Evolutionary conservation across 2,329 filamentous ascomycete species (phyloP).

Genomic region (Dactylellina sp.): DNA sequence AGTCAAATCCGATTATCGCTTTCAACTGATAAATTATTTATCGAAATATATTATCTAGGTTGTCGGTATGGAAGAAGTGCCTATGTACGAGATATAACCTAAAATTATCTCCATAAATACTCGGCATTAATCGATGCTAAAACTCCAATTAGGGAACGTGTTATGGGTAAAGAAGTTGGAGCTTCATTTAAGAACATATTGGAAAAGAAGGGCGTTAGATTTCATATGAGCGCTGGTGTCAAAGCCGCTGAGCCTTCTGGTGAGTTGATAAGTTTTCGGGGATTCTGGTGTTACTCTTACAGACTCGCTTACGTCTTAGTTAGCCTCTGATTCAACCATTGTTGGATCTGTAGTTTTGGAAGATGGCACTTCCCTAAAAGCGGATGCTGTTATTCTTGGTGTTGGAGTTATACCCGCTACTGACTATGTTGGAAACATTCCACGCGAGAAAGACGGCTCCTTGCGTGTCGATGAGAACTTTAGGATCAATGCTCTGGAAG

Average conservation of each 20-base stretch:
- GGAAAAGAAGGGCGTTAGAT: slow-evolving; percentile 89
- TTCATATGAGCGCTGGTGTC: slow-evolving; percentile 82
- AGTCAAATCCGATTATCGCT: background rate
- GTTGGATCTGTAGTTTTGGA: slow-evolving; percentile 86
- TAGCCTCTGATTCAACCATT: slow-evolving; percentile 72
- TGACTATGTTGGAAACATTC: slow-evolving; percentile 79
- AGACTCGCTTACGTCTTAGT: background rate
- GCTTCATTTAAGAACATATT: slow-evolving; percentile 81
- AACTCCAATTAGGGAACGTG: slow-evolving; percentile 70
- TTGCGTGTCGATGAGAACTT: slow-evolving; percentile 83
- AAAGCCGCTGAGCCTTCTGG: slow-evolving; percentile 82
- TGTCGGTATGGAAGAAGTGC: slow-evolving; percentile 86
- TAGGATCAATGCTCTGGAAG: slow-evolving; percentile 77
- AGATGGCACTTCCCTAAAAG: slow-evolving; percentile 84
- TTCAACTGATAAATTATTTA: too few relatives aligned
- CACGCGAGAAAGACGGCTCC: slow-evolving; percentile 85
- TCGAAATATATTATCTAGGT: too few relatives aligned
- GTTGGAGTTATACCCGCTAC: slow-evolving; percentile 90
- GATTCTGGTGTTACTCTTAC: background rate
- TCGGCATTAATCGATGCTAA: slow-evolving; percentile 1
- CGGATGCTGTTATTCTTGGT: slow-evolving; percentile 90
- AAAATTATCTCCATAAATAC: background rate
- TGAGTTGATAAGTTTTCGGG: slow-evolving; percentile 4
- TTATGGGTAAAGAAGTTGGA: slow-evolving; percentile 85
- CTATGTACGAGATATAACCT: slow-evolving; percentile 67